Percentiles rank a stretch among this genome's conserved stretches.
These are phyloP conservation scores for Blastosporella zonata DNA, from an alignment of 1,284 basidiomycete genomes.

Conservation along the genomic window DNA sequence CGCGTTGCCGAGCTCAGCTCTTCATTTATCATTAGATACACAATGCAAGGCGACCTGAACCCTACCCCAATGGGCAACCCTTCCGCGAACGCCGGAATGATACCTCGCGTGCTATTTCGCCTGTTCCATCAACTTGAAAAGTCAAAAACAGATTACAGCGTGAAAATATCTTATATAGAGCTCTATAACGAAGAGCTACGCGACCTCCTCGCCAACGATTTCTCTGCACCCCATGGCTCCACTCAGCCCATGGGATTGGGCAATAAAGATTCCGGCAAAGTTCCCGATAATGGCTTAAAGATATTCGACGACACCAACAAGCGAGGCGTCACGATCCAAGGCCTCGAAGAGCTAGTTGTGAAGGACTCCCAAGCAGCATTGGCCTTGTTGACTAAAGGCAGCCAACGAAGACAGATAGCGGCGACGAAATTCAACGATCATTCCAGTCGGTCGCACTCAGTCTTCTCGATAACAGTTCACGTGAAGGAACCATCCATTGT, in stretches of 20 bases:
- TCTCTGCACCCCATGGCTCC: constrained; percentile 57
- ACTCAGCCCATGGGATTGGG: constrained; percentile 72
- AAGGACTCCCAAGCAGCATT: constrained; percentile 85
- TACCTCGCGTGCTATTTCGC: constrained; percentile 92
- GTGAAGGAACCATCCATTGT: constrained; percentile 78
- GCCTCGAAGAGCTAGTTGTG: constrained; percentile 88
- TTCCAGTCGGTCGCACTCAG: constrained; percentile 95
- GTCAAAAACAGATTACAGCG: constrained; percentile 80
- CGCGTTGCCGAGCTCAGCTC: constrained; percentile 3
- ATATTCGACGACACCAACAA: constrained; percentile 92
- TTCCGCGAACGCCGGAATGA: constrained; percentile 90
- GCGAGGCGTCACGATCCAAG: constrained; percentile 90
- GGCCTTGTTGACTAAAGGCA: constrained; percentile 84
- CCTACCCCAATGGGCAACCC: constrained; percentile 86
- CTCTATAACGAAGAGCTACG: constrained; percentile 99
- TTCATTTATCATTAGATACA: constrained; percentile 56
- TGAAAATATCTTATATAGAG: constrained; percentile 94
- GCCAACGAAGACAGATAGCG: constrained; percentile 89
- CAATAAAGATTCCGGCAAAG: constrained; percentile 38
- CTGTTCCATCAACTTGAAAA: constrained; percentile 89
- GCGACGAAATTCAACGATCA: constrained; percentile 98
- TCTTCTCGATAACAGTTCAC: constrained; percentile 96
- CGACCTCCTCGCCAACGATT: constrained; percentile 80
- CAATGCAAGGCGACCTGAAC: constrained; percentile 90
- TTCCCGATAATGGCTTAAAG: constrained; percentile 58